phyloP scores from a whole-genome alignment of 345 rosid genomes.

The Eutrema yunnanense region DNA sequence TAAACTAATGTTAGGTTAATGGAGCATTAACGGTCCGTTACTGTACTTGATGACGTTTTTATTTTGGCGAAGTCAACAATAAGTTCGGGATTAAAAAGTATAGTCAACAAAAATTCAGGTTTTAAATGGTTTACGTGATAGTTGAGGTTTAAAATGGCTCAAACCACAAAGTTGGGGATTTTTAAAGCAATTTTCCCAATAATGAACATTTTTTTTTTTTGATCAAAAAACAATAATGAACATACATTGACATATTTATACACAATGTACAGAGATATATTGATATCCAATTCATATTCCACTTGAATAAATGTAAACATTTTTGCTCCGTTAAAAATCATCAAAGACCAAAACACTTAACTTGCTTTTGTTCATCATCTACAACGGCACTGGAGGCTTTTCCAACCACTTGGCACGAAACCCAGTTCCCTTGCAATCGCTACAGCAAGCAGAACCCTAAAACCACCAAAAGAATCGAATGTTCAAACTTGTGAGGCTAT shows the following conservation, averaged over 20 bases:
- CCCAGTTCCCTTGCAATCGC: conserved; percentile 87
- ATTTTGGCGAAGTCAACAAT: too few species aligned
- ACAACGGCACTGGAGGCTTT: conserved; percentile 49
- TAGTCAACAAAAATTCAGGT: too few species aligned
- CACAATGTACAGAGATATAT: background rate
- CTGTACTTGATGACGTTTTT: too few species aligned
- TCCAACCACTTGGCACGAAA: conserved; percentile 98
- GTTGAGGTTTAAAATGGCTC: too few species aligned
- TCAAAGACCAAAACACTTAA: conserved; percentile 1
- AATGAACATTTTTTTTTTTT: background rate
- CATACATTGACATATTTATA: background rate
- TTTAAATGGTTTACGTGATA: too few species aligned
- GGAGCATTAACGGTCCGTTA: too few species aligned
- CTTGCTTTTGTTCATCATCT: conserved; percentile 24
- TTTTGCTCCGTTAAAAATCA: background rate
- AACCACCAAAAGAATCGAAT: background rate
- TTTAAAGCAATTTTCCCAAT: background rate
- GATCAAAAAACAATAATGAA: background rate
- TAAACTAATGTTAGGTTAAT: too few species aligned
- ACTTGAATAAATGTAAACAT: background rate
- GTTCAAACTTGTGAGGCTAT: background rate
- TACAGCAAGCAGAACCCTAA: conserved; percentile 69
- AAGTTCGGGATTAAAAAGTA: too few species aligned
- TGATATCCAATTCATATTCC: background rate
- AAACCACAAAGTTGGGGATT: too few species aligned